Evolutionary conservation across 345 rosid species (phyloP).

Genomic region (Geranium rotundifolium): DNA sequence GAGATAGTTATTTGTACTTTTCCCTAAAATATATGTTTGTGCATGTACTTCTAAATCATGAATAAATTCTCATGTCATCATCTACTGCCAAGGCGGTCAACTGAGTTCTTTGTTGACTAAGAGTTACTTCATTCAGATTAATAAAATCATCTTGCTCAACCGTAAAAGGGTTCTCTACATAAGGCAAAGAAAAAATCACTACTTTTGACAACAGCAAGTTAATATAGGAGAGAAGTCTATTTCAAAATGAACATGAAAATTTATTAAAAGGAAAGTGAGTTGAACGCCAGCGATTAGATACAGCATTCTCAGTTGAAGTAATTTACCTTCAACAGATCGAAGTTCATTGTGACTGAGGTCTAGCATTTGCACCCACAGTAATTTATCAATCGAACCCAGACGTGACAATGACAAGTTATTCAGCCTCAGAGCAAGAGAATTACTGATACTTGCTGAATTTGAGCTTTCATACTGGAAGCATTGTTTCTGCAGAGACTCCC

Average conservation of each 20-base stretch:
- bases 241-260: neutral
- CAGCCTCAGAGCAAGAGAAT: conserved; percentile 48
- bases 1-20: no score
- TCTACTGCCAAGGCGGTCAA: neutral
- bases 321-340: conserved; percentile 66
- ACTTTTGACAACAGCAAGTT: neutral
- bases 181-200: neutral
- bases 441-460: conserved; percentile 12
- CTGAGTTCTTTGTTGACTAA: no score
- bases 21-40: no score
- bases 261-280: neutral
- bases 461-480: conserved; percentile 32
- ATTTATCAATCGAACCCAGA: conserved; percentile 51
- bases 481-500: conserved; percentile 35
- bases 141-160: neutral
- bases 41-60: neutral
- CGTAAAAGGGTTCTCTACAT: neutral
- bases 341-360: conserved; percentile 85
- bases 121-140: neutral
- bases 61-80: neutral
- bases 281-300: neutral
- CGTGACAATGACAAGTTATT: conserved; percentile 63
- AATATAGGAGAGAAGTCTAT: neutral
- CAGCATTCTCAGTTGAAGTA: neutral
- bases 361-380: conserved; percentile 83